These are phyloP conservation scores for Dioszegia aurantiaca DNA, from an alignment of 768 basidiomycete species.

Conservation along the genomic window DNA sequence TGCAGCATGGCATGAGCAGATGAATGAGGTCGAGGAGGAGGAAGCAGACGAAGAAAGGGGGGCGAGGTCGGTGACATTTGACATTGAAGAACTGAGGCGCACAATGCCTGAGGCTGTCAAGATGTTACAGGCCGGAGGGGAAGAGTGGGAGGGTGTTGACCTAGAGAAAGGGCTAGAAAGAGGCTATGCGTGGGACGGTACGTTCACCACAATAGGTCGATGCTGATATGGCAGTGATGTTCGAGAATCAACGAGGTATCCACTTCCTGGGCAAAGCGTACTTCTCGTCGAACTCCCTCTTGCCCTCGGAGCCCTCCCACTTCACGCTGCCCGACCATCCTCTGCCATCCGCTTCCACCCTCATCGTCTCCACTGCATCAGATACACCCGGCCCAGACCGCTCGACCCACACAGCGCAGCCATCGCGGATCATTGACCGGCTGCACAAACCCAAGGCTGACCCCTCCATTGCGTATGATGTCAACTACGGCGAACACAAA, in stretches of 20 bases:
- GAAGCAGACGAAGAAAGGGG: slow-evolving; percentile 14
- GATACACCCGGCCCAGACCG: background rate
- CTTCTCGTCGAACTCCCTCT: slow-evolving; percentile 35
- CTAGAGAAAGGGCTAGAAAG: slow-evolving; percentile 16
- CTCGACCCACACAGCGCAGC: background rate
- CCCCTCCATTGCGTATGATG: too few relatives aligned
- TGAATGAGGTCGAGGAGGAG: slow-evolving; percentile 17
- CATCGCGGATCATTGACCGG: background rate
- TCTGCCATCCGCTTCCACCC: slow-evolving; percentile 33
- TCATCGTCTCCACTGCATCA: slow-evolving; percentile 10
- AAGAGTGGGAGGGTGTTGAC: slow-evolving; percentile 16
- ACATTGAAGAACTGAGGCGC: slow-evolving; percentile 20
- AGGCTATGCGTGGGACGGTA: slow-evolving; percentile 47
- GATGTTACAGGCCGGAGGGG: slow-evolving; percentile 11
- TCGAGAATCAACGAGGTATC: slow-evolving; percentile 47
- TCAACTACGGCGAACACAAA: slow-evolving; percentile 11
- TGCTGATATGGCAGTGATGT: slow-evolving; percentile 30
- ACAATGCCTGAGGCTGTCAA: slow-evolving; percentile 19
- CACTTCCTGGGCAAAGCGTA: slow-evolving; percentile 42
- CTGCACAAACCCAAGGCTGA: background rate
- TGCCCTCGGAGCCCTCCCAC: slow-evolving; percentile 42
- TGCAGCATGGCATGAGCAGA: slow-evolving; percentile 17
- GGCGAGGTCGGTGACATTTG: slow-evolving; percentile 10
- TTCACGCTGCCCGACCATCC: slow-evolving; percentile 35
- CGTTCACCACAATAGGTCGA: slow-evolving; percentile 13